Conservation (phyloP, 2,329 filamentous ascomycete species). For the Orbilia javanica region DNA sequence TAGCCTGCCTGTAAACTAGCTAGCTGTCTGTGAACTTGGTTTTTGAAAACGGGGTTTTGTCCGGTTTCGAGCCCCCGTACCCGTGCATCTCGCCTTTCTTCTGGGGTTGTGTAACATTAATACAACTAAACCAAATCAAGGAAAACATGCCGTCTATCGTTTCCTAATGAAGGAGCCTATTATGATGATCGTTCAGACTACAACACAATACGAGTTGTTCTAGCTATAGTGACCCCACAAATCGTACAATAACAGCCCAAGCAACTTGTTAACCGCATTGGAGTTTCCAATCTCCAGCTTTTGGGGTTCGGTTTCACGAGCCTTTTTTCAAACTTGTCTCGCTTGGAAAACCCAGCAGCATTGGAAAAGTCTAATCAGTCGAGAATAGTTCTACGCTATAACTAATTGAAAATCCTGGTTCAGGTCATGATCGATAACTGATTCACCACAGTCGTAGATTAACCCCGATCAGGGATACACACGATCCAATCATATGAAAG, state of each 20-base stretch:
- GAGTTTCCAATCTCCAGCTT: no score
- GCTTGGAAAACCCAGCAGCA: not conserved
- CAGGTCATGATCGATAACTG: not conserved
- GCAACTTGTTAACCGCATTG: no score
- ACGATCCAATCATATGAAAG: not conserved
- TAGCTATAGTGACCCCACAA: no score
- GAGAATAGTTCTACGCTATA: not conserved
- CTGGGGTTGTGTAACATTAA: slow-evolving; percentile 8
- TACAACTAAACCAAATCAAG: slow-evolving; percentile 7
- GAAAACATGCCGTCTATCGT: slow-evolving; percentile 11
- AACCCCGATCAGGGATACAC: not conserved
- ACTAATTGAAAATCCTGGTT: not conserved
- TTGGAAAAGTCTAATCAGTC: not conserved
- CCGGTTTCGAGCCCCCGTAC: no score
- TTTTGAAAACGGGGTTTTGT: no score
- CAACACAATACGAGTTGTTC: no score
- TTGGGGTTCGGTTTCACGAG: not conserved
- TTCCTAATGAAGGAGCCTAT: slow-evolving; percentile 8
- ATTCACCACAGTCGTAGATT: not conserved
- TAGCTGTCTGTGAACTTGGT: no score
- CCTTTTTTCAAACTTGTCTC: not conserved
- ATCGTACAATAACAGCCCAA: no score
- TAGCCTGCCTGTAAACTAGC: no score
- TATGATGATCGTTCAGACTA: no score
- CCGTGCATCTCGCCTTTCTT: no score